phyloP scores from a whole-genome alignment of 2,329 filamentous ascomycete genomes.

The Ophiocordyceps polyrhachis-furcata region DNA sequence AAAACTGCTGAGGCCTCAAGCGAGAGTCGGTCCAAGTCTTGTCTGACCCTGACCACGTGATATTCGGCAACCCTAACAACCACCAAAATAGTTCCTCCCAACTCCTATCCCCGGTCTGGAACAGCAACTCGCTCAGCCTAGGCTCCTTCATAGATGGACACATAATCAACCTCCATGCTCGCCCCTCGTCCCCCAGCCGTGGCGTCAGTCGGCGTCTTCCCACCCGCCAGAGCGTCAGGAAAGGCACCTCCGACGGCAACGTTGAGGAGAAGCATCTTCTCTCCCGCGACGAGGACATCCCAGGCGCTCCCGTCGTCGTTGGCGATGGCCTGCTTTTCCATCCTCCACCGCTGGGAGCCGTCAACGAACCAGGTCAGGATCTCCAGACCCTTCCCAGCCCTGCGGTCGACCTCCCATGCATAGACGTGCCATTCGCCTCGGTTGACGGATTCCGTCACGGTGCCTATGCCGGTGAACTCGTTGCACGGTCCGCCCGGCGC shows the following conservation, averaged over 20 bases:
- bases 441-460: slow-evolving; percentile 5
- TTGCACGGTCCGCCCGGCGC: slow-evolving; percentile 20
- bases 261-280: slow-evolving; percentile 19
- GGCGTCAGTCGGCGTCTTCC: slow-evolving; percentile 13
- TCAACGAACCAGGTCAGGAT: slow-evolving; percentile 17
- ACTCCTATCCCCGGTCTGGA: no score
- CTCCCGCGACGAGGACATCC: slow-evolving; percentile 10
- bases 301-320: slow-evolving; percentile 11
- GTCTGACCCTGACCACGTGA: no score
- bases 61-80: no score
- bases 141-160: slow-evolving; percentile 14
- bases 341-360: slow-evolving; percentile 8
- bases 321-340: slow-evolving; percentile 11
- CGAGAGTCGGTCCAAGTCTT: no score
- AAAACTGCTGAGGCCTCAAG: no score
- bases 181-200: slow-evolving; percentile 15
- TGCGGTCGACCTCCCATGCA: slow-evolving; percentile 14
- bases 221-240: slow-evolving; percentile 14
- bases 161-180: slow-evolving; percentile 20
- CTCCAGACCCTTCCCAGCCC: slow-evolving; percentile 7
- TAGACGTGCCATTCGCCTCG: slow-evolving; percentile 15
- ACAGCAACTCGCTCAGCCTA: background rate
- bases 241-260: slow-evolving; percentile 21
- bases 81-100: no score
- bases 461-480: slow-evolving; percentile 18